Conservation (phyloP, 352 stramenopile species). For the Globisporangium barbulae region DNA sequence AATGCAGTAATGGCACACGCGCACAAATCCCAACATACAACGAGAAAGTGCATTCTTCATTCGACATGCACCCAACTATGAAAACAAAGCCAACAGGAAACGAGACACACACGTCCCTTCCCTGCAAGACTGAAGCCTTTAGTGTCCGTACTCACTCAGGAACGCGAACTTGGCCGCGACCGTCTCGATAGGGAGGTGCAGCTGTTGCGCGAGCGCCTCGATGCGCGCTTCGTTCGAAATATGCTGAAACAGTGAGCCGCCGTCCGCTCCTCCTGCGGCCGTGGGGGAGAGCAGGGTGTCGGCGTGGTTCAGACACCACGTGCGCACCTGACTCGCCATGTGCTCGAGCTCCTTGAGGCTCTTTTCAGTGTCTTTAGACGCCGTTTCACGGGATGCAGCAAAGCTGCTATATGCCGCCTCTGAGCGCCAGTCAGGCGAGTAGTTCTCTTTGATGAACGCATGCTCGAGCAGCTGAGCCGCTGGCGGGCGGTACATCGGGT, state of each 20-base stretch:
- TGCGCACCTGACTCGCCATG: constrained; percentile 46
- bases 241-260: constrained; percentile 21
- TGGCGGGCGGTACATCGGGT: constrained; percentile 55
- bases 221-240: constrained; percentile 31
- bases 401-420: constrained; percentile 15
- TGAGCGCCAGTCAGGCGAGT: constrained; percentile 22
- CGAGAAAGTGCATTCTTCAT: not conserved
- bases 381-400: constrained; percentile 2
- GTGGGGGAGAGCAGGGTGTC: constrained; percentile 34
- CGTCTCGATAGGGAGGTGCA: constrained; percentile 48
- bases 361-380: constrained; percentile 18
- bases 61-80: not conserved
- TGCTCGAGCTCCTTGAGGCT: constrained; percentile 36
- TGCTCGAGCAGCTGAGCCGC: constrained; percentile 58
- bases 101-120: not conserved
- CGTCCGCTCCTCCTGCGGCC: not conserved
- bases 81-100: not conserved
- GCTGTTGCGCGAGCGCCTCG: constrained; percentile 37
- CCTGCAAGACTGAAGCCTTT: not conserved
- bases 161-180: constrained; percentile 57
- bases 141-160: constrained; percentile 34
- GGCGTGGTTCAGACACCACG: constrained; percentile 52
- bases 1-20: not conserved
- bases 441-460: constrained; percentile 66
- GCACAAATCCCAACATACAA: not conserved